Evolutionary conservation across 192 early-diverging fungal genomes (phyloP), one percentile per base, ranked within the genome.

Genomic region (Coemansia furcata): DNA sequence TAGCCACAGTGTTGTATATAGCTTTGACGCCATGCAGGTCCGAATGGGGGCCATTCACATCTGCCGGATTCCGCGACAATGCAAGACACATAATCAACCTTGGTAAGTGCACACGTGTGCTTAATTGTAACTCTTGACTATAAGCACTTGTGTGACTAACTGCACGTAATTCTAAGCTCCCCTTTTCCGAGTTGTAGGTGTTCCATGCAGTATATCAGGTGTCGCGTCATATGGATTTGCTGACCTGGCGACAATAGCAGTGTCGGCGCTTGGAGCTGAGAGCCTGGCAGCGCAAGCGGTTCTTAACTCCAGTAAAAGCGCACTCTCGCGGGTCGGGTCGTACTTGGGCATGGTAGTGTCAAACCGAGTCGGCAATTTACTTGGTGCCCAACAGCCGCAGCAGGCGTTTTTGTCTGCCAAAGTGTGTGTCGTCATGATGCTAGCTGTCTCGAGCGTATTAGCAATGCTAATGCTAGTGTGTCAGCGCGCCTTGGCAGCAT

Each of bases 211-310:
- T 4, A 37, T 82, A 19, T 82, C 79, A 12, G 79, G 79, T 2
- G 47, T 82, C 49, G 73, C 79, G 14, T 82, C 79, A 26, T 82
- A 76, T 62, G 79, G 79, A 6, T 82, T 82, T 60, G 88, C 90
- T 57, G 92, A 94, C 62, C 63, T 90, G 17, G 85, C 91, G 12
- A 86, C 92, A 23, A 71, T 94, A 52, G 86, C 87, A 2, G 92
- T 94, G 14, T 90, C 93, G 15, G 84, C 89, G 58, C 77, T 99
- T 3, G 93, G 95, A 15, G 86, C 87, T 5, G 66, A 83, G 17
- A 78, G 82, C 32, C 78, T 99, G 40, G 96, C 95, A 14, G 88
- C 92, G 23, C 97, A 99, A 66, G 89, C 89, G 6, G 79, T 93
- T 33, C 77, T 93, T 37, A 84, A 96, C 43, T 93, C 90, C 21